Base-by-base conservation (phyloP, 805 yeast species). In the Hanseniaspora valbyensis region DNA sequence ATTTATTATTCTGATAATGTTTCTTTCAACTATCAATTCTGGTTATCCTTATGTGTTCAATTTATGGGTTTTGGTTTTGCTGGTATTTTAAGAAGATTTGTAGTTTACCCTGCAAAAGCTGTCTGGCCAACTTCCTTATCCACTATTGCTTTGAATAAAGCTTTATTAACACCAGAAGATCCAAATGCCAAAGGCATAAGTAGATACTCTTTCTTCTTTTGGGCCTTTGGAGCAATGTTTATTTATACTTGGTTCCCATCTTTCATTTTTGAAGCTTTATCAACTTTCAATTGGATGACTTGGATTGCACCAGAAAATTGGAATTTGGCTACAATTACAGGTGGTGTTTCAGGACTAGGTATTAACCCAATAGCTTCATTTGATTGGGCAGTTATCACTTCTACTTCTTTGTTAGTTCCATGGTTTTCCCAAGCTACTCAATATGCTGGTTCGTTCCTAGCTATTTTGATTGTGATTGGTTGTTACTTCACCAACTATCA, bases 161-260 rank as follows among this genome's bases (percentile, higher is more conserved):
- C 77, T 59, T 66, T 78, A 60, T 71, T 69, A 54, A 61, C 57
- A 21, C 61, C 62, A 4, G 73, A 70, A 54, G 61, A 59, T 45
- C 66, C 62, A 45, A 55, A 30, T 42, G 58, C 63, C 43, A 55
- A 65, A 46, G 71, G 71, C 45, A 57, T 66, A 38, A 48, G 66
- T 26, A 60, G 80, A 49, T 72, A 70, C 56, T 65, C 77, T 55
- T 80, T 80, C 63, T 54, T 68, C 28, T 46, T 66, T 32, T 68
- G 68, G 2, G 67, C 76, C 48, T 44, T 57, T 14, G n/a, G n/a
- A n/a, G 60, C 64, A 14, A 61, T 71, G 22, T 78, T 79, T 56
- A 54, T 71, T 3, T 81, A 80, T 74, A 77, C 76, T 58, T 80
- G 82, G 78, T 64, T 82, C 55, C 86, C 87, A 3, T 82, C 80